phyloP scores from a whole-genome alignment of 495 filamentous ascomycete species.

The Neurospora sp. region DNA sequence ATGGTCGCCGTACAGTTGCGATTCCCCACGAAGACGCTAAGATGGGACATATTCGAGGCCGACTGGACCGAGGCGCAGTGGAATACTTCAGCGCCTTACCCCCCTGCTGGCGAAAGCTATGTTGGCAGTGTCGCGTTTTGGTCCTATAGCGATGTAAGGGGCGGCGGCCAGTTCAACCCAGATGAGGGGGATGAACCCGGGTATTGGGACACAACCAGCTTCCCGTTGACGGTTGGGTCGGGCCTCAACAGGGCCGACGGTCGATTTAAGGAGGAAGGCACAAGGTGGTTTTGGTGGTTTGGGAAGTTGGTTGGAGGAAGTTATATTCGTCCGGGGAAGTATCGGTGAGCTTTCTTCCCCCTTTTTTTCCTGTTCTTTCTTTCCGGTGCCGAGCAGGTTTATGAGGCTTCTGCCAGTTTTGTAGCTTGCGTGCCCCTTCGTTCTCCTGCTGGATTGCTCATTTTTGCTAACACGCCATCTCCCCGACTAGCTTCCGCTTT shows the following conservation, averaged over 20 bases:
- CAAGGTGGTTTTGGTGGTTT: slow-evolving; percentile 21
- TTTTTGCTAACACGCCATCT: background rate
- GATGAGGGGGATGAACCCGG: slow-evolving; percentile 6
- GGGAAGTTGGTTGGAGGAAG: slow-evolving; percentile 25
- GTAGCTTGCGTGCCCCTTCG: background rate
- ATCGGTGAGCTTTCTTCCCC: slow-evolving; percentile 15
- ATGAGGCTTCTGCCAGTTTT: background rate
- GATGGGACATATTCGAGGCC: slow-evolving; percentile 22
- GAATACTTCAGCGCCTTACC: slow-evolving; percentile 12
- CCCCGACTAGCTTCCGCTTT: slow-evolving; percentile 12
- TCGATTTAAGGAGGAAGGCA: background rate
- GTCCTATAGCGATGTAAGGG: slow-evolving; percentile 1
- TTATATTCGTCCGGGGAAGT: slow-evolving; percentile 26
- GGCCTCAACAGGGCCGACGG: slow-evolving; percentile 1
- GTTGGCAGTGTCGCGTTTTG: slow-evolving; percentile 24
- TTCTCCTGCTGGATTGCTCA: background rate
- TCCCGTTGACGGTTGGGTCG: slow-evolving; percentile 17
- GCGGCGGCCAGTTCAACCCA: slow-evolving; percentile 7
- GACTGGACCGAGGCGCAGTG: slow-evolving; percentile 21
- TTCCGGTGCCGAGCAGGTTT: background rate
- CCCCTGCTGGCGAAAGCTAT: slow-evolving; percentile 23
- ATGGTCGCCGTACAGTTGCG: slow-evolving; percentile 17
- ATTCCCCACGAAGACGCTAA: slow-evolving; percentile 19
- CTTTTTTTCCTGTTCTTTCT: background rate
- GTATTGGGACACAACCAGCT: slow-evolving; percentile 10